These are phyloP conservation scores for Suhomyces prunicola DNA, from an alignment of 805 yeast species.

Conservation along the genomic window DNA sequence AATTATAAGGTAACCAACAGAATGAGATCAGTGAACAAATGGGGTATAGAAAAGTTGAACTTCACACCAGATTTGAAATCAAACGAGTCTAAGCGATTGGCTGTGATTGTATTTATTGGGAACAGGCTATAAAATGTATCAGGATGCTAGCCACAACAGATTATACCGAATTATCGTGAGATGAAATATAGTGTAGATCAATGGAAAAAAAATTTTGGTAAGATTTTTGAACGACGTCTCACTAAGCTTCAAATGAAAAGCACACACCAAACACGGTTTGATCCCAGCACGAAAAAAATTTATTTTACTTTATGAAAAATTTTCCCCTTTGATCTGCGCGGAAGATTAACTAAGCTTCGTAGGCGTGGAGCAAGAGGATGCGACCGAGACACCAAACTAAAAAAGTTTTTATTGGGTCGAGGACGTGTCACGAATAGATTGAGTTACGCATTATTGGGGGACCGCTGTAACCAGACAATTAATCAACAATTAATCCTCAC, in stretches of 20 bases:
- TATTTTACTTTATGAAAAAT: not conserved
- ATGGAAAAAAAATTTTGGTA: not conserved
- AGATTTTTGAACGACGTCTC: not conserved
- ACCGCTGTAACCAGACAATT: not conserved
- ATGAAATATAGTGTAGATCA: not conserved
- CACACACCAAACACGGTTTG: conserved; percentile 1
- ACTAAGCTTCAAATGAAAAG: not conserved
- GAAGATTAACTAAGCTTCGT: not conserved
- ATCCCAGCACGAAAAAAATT: not conserved
- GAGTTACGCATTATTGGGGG: not conserved
- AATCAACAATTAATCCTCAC: no score
- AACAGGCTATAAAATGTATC: not conserved
- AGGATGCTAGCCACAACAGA: not conserved
- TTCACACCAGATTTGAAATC: not conserved
- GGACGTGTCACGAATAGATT: not conserved
- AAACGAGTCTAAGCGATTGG: not conserved
- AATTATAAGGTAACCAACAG: not conserved
- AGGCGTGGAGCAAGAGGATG: not conserved
- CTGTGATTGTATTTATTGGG: not conserved
- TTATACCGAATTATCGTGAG: not conserved
- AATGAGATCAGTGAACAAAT: not conserved
- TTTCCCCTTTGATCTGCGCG: conserved; percentile 3
- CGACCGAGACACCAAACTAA: not conserved
- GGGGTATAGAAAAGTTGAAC: not conserved
- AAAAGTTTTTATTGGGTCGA: not conserved